phyloP scores from a whole-genome alignment of 1,284 basidiomycete genomes.

The Blastosporella zonata region DNA sequence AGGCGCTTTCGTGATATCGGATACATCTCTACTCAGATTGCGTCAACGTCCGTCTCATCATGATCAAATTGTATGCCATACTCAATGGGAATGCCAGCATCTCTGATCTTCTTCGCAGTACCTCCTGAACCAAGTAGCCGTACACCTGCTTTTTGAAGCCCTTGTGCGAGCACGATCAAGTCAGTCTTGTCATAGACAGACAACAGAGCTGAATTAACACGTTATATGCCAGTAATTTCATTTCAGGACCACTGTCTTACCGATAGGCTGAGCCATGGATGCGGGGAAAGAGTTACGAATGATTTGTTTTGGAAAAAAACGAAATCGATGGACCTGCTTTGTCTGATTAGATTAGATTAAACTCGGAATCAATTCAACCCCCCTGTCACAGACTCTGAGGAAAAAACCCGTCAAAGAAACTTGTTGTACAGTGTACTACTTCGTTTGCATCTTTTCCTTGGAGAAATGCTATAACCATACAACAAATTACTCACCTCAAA shows the following conservation, averaged over 20 bases:
- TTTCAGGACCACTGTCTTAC: constrained; percentile 15
- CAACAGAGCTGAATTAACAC: constrained; percentile 63
- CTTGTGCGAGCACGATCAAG: constrained; percentile 86
- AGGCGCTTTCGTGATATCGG: constrained; percentile 97
- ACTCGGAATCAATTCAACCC: not conserved
- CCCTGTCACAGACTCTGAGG: too few species aligned
- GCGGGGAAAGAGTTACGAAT: constrained; percentile 1
- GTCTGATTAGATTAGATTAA: constrained; percentile 15
- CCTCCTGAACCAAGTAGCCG: constrained; percentile 93
- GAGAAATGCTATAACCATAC: too few species aligned
- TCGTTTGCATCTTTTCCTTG: too few species aligned
- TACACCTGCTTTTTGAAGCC: constrained; percentile 80
- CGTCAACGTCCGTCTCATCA: not conserved
- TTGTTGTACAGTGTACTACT: too few species aligned
- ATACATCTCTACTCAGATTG: constrained; percentile 78
- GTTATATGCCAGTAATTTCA: not conserved
- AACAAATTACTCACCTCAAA: too few species aligned
- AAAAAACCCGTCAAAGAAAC: too few species aligned
- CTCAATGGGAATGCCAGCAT: constrained; percentile 91
- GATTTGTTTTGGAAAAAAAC: constrained; percentile 2
- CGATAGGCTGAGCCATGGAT: constrained; percentile 28
- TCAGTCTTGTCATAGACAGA: constrained; percentile 98
- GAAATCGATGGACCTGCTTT: not conserved
- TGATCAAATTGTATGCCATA: constrained; percentile 38
- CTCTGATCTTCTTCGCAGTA: constrained; percentile 96